Base-by-base conservation (phyloP, 257 asterid species). In the Henckelia pumila region DNA sequence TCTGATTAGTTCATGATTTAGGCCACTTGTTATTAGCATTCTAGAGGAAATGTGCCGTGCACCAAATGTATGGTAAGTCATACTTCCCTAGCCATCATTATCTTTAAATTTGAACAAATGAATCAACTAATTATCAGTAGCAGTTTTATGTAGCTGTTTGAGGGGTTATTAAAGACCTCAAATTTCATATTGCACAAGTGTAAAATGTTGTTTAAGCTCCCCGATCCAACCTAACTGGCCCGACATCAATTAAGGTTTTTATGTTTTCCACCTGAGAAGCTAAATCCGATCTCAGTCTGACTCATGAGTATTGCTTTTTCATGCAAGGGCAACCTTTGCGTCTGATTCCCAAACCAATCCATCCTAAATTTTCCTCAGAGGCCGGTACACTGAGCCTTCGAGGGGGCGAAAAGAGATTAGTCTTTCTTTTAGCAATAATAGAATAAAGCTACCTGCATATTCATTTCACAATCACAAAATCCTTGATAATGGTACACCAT, bases 361-460 rank as follows among this genome's bases (percentile, higher is more conserved):
- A 40, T 40, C 50, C 17, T 4, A 40, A 11, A 6, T 14, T 40
- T 40, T 7, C 6, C 47, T 9, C 16, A 4, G 20, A 22, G 6
- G 22, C 20, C 52, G 4, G 47, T 21, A 28, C 5, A 3, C 30
- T n/a, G n/a, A 28, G 30, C 7, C 2, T 1, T 35, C 26, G 30
- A 50, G 10, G 14, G 57, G 35, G 24, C 21, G 19, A 35, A n/a
- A 7, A 33, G 35, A 37, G 26, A 2, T 32, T 11, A 6, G 28
- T 21, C 9, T 30, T 10, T 9, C 26, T 8, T 28, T 5, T 35
- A 22, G 56, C 29, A 29, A 0, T 26, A 1, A 21, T 33, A 16
- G 30, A 63, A 37, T 29, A 56, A 1, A 14, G 44, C 55, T 35
- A 23, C 69, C 57, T 61, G 75, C 75, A 67, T 30, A 55, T 26